Evolutionary conservation across 768 basidiomycete genomes (phyloP).

Genomic region (Lyophyllum atratum): DNA sequence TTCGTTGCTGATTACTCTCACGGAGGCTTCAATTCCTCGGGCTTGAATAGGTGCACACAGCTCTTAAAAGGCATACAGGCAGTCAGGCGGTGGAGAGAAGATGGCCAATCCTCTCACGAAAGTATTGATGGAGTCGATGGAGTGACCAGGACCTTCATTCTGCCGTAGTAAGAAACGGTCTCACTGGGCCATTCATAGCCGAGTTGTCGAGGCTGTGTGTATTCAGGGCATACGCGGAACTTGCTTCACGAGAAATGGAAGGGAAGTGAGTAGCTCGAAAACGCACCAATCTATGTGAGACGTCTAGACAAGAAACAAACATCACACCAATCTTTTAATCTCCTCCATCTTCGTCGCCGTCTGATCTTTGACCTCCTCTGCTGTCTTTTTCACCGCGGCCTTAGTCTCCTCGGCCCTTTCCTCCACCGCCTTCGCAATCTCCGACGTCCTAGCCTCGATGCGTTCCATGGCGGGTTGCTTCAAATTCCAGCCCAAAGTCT

Average conservation of each 20-base stretch:
- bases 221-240: neutral
- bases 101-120: neutral
- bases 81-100: neutral
- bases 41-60: neutral
- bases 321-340: constrained; percentile 15
- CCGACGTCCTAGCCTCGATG: constrained; percentile 23
- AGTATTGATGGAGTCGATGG: neutral
- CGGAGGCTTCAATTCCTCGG: neutral
- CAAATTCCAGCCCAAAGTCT: constrained; percentile 50
- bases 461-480: constrained; percentile 13
- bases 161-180: neutral
- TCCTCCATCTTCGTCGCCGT: constrained; percentile 14
- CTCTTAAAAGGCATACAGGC: neutral
- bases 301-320: neutral
- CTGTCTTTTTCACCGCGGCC: constrained; percentile 20
- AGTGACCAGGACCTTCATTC: neutral
- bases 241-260: neutral
- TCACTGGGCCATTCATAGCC: neutral
- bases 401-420: constrained; percentile 20
- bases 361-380: constrained; percentile 22
- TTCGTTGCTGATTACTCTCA: neutral
- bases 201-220: neutral
- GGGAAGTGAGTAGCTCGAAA: neutral
- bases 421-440: constrained; percentile 27
- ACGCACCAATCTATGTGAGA: constrained; percentile 8